Conservation (phyloP, 441 rosid genomes). For the Erysimum cheiri region DNA sequence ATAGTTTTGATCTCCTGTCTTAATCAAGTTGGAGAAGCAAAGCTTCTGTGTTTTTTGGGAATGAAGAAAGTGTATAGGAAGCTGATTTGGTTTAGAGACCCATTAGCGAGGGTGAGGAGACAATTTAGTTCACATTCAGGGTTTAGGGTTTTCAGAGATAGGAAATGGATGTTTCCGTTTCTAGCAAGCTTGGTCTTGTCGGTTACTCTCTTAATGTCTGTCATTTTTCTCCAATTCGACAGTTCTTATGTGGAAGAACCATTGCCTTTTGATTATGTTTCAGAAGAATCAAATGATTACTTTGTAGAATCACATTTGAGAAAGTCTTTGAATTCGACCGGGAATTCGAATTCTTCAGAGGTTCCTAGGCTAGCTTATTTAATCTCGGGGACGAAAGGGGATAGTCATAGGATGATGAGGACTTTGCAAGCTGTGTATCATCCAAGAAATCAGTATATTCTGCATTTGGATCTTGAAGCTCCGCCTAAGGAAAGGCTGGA, state of each 20-base stretch:
- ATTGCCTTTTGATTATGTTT: constrained; percentile 53
- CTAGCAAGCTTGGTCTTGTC: constrained; percentile 79
- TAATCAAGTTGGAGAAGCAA: constrained; percentile 18
- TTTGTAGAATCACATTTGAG: constrained; percentile 76
- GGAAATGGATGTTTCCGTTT: constrained; percentile 87
- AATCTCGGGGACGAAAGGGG: constrained; percentile 66
- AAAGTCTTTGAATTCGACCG: constrained; percentile 48
- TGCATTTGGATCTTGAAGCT: constrained; percentile 71
- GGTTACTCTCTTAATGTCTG: constrained; percentile 62
- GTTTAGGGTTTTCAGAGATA: constrained; percentile 70
- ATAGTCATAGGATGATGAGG: constrained; percentile 67
- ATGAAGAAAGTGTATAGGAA: constrained; percentile 59
- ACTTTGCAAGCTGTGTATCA: constrained; percentile 66
- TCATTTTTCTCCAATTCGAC: constrained; percentile 52
- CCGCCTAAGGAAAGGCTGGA: constrained; percentile 61
- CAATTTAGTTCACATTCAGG: constrained; percentile 50
- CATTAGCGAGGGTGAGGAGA: constrained; percentile 20
- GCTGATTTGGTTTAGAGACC: constrained; percentile 52
- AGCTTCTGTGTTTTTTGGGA: constrained; percentile 14
- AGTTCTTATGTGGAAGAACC: constrained; percentile 55
- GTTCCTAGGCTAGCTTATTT: constrained; percentile 61
- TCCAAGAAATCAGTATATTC: constrained; percentile 66
- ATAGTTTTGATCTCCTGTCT: constrained; percentile 27
- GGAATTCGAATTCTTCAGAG: constrained; percentile 36
- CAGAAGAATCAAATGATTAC: constrained; percentile 61